These are phyloP conservation scores for Podila verticillata DNA, from an alignment of 192 early-diverging fungal species.

Conservation along the genomic window DNA sequence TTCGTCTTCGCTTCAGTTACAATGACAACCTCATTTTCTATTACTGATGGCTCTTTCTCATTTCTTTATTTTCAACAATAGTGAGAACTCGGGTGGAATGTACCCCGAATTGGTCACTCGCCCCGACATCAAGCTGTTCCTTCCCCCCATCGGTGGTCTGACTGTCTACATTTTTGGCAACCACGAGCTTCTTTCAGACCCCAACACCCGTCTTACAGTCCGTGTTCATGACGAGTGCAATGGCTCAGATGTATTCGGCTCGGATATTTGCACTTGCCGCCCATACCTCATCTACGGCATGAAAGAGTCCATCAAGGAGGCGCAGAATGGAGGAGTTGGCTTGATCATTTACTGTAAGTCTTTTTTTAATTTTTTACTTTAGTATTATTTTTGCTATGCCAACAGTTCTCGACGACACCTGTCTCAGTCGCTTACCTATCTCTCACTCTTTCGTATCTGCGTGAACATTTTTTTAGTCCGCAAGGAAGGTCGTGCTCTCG, in stretches of 20 bases:
- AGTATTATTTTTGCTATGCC: background rate
- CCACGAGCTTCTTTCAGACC: conserved; percentile 82
- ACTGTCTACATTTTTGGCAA: conserved; percentile 95
- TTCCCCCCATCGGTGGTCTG: conserved; percentile 93
- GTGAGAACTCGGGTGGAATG: conserved; percentile 94
- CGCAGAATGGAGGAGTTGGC: conserved; percentile 91
- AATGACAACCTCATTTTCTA: background rate
- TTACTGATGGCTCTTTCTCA: conserved; percentile 8
- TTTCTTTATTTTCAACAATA: conserved; percentile 14
- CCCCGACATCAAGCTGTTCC: conserved; percentile 91
- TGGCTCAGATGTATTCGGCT: conserved; percentile 88
- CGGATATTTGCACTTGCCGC: conserved; percentile 87
- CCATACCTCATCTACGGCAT: conserved; percentile 90
- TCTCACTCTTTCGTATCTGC: background rate
- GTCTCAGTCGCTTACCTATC: background rate
- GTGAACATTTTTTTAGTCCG: conserved; percentile 63
- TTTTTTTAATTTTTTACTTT: background rate
- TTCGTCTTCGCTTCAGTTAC: background rate
- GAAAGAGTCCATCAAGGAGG: conserved; percentile 87
- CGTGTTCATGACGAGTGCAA: conserved; percentile 97
- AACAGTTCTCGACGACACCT: background rate
- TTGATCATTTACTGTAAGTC: conserved; percentile 90
- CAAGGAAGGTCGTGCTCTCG: conserved; percentile 94
- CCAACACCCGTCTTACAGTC: conserved; percentile 82
- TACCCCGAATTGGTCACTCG: conserved; percentile 95